phyloP scores from a whole-genome alignment of 371 early-diverging fungal genomes.

The Mucor ambiguus region DNA sequence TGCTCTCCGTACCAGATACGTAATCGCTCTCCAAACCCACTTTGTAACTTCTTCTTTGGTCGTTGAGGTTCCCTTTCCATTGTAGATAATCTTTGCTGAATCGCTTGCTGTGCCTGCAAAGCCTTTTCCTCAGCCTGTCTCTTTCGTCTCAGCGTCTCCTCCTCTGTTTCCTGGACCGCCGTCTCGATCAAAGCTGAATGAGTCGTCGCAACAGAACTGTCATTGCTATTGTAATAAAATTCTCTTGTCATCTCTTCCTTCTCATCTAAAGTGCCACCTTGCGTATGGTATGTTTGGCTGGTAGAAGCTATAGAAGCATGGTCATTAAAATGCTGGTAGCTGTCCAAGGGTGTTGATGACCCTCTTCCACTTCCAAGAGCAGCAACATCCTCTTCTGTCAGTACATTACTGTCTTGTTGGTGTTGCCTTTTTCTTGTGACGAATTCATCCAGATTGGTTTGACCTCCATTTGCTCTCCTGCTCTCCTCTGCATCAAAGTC shows the following conservation, averaged over 20 bases:
- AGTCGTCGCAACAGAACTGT: background rate
- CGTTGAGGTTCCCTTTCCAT: background rate
- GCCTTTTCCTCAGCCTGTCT: background rate
- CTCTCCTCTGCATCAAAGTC: slow-evolving; percentile 4
- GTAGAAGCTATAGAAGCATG: background rate
- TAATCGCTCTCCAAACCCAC: background rate
- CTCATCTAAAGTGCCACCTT: background rate
- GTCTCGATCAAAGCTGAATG: background rate
- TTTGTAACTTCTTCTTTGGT: background rate
- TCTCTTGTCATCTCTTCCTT: slow-evolving; percentile 3
- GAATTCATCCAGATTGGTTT: background rate
- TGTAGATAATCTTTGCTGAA: slow-evolving; percentile 2
- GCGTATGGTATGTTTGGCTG: background rate
- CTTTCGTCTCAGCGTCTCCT: background rate
- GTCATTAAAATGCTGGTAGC: background rate
- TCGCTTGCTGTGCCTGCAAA: background rate
- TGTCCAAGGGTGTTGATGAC: background rate
- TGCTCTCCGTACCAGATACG: slow-evolving; percentile 13
- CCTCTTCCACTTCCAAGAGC: too few relatives aligned
- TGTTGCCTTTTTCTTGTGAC: background rate
- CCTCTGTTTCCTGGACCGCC: background rate
- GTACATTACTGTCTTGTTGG: background rate
- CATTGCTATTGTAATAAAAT: slow-evolving; percentile 4
- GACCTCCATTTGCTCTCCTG: slow-evolving; percentile 2
- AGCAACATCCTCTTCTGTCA: background rate